Percentiles rank a stretch among this genome's conserved stretches.
Conservation (phyloP, 2,329 filamentous ascomycete genomes). For the Penicillium sp. region DNA sequence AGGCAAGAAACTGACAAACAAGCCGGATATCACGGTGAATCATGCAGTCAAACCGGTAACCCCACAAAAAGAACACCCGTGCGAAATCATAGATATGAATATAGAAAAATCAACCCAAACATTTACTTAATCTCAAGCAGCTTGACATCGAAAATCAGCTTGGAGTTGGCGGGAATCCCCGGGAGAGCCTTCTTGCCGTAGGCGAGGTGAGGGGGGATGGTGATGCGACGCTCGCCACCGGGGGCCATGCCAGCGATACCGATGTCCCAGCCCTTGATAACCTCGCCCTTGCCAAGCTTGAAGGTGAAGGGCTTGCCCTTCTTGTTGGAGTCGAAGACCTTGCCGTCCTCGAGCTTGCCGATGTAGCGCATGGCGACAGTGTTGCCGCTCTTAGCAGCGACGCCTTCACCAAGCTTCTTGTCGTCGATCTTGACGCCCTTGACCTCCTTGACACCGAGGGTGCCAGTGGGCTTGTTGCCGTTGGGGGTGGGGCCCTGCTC, state of each 20-base stretch:
- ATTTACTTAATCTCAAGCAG: conserved; percentile 78
- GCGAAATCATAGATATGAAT: conserved; percentile 19
- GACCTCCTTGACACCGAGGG: conserved; percentile 73
- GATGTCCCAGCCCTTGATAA: conserved; percentile 99
- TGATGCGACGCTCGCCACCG: conserved; percentile 90
- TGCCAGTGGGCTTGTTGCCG: conserved; percentile 55
- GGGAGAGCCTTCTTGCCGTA: conserved; percentile 84
- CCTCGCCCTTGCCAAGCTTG: conserved; percentile 90
- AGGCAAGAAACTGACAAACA: conserved; percentile 35
- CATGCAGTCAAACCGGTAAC: conserved; percentile 33
- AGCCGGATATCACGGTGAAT: conserved; percentile 41
- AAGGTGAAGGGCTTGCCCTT: conserved; percentile 97
- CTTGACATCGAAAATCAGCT: conserved; percentile 89
- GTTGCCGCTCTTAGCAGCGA: conserved; percentile 85
- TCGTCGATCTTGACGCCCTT: conserved; percentile 92
- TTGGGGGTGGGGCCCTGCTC: conserved; percentile 91
- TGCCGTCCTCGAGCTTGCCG: conserved; percentile 91
- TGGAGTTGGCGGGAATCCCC: conserved; percentile 89
- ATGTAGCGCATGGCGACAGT: conserved; percentile 95
- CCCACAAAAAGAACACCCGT: conserved; percentile 28
- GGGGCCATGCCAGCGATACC: conserved; percentile 90
- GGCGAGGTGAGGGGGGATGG: conserved; percentile 80
- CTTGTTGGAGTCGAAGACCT: conserved; percentile 98
- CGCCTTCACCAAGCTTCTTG: conserved; percentile 85
- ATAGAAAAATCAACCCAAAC: conserved; percentile 10